phyloP scores from a whole-genome alignment of 1,284 basidiomycete species.

The Microbotryum scabiosae region DNA sequence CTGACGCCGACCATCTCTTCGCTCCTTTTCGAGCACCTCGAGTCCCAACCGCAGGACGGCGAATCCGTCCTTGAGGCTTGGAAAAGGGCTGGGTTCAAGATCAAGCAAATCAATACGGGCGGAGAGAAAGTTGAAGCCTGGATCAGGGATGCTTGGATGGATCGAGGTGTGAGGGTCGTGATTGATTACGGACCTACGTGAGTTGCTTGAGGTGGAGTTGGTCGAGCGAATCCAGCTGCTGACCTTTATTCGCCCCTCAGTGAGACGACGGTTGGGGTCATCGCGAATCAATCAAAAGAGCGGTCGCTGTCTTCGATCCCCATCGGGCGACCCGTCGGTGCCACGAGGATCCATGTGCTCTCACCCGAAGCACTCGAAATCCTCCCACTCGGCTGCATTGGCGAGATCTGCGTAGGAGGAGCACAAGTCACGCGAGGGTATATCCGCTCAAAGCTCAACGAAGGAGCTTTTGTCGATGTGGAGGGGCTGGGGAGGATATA shows the following conservation, averaged over 20 bases:
- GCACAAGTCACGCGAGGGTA: constrained; percentile 32
- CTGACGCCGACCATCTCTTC: constrained; percentile 30
- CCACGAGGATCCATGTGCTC: constrained; percentile 26
- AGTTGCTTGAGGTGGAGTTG: not conserved
- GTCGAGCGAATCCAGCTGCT: too few relatives aligned
- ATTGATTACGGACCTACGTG: constrained; percentile 34
- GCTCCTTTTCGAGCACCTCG: constrained; percentile 30
- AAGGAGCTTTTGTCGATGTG: constrained; percentile 22
- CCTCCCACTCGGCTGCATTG: constrained; percentile 31
- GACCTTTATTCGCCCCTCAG: not conserved
- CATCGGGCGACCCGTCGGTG: constrained; percentile 32
- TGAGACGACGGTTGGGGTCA: constrained; percentile 34
- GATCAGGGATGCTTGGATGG: constrained; percentile 28
- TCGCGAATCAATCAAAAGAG: constrained; percentile 18
- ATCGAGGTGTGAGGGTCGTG: constrained; percentile 30
- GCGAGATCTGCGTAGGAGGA: constrained; percentile 33
- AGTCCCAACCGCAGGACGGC: constrained; percentile 20
- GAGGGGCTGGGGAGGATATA: constrained; percentile 21
- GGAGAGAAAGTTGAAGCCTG: constrained; percentile 32
- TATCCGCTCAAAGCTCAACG: constrained; percentile 19
- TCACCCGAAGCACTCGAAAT: constrained; percentile 2
- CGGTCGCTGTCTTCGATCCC: constrained; percentile 17
- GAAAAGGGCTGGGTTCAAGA: constrained; percentile 20
- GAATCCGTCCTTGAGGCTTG: constrained; percentile 16
- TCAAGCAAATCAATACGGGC: constrained; percentile 32